Percentiles rank a stretch among this genome's conserved stretches.
These are phyloP conservation scores for Solanum hybrid DNA, from an alignment of 305 asterid species.

Conservation along the genomic window DNA sequence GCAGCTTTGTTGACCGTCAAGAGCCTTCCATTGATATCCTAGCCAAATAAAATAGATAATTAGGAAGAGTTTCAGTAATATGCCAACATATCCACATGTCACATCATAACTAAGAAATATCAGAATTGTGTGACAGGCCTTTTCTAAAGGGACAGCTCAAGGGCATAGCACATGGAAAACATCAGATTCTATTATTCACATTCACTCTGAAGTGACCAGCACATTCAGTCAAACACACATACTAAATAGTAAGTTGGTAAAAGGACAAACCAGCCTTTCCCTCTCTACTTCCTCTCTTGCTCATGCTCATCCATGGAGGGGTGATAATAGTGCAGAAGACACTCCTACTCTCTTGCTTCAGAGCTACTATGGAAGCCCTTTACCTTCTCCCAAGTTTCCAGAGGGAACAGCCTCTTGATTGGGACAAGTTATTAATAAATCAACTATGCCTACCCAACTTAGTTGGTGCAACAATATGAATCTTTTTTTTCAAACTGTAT, in stretches of 20 bases:
- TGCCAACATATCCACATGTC: background rate
- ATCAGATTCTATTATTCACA: background rate
- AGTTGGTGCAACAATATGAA: background rate
- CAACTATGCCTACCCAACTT: background rate
- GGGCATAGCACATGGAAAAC: background rate
- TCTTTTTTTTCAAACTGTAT: background rate
- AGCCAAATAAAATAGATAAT: conserved; percentile 13
- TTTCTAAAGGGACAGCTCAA: background rate
- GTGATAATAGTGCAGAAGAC: background rate
- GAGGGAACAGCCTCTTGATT: background rate
- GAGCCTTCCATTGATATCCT: conserved; percentile 71
- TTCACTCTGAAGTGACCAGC: background rate
- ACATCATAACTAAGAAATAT: background rate
- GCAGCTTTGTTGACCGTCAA: conserved; percentile 79
- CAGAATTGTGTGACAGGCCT: background rate
- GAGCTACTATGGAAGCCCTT: background rate
- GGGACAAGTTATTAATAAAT: background rate
- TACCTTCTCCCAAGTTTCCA: background rate
- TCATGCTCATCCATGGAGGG: background rate
- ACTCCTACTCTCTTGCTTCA: background rate
- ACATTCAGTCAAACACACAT: background rate
- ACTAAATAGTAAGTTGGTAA: background rate
- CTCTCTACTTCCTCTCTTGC: background rate
- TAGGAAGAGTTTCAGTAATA: background rate
- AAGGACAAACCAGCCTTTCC: background rate